These are phyloP conservation scores for Calendula officinalis DNA, from an alignment of 129 eudicot species.

Conservation along the genomic window DNA sequence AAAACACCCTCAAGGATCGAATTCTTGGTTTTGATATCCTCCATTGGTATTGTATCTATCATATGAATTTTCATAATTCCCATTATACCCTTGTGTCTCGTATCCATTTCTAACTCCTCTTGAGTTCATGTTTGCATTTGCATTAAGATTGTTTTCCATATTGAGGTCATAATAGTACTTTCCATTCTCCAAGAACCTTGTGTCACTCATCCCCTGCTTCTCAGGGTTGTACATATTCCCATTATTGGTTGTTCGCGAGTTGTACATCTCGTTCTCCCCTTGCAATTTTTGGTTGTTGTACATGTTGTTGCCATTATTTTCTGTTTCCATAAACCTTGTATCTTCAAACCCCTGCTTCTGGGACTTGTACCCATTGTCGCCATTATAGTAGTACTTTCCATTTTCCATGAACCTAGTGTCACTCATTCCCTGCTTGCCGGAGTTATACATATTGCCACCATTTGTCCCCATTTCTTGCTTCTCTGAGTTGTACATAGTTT, in stretches of 20 bases:
- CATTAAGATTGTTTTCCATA: conserved; percentile 19
- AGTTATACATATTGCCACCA: conserved; percentile 32
- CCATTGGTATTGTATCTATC: conserved; percentile 41
- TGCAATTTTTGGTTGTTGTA: conserved; percentile 35
- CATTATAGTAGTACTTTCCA: conserved; percentile 20
- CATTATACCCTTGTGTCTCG: conserved; percentile 43
- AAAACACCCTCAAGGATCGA: conserved; percentile 44
- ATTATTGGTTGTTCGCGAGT: conserved; percentile 17
- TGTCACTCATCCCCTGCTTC: conserved; percentile 67
- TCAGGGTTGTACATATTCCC: conserved; percentile 39
- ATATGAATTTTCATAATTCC: conserved; percentile 32
- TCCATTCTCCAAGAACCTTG: conserved; percentile 56
- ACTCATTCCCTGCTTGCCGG: conserved; percentile 38
- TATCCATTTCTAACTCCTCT: conserved; percentile 36
- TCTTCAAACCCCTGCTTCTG: conserved; percentile 23
- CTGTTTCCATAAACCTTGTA: conserved; percentile 28
- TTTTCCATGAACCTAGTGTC: conserved; percentile 37
- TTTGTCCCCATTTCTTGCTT: conserved; percentile 10
- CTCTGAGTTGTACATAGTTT: conserved; percentile 20
- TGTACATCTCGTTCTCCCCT: conserved; percentile 27
- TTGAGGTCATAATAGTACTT: conserved; percentile 48
- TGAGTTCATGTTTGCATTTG: conserved; percentile 28
- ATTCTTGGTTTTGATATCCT: conserved; percentile 40
- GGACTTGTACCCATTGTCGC: conserved; percentile 33
- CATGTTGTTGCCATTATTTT: conserved; percentile 15